A percentile compares a stretch with the other conserved stretches of the same genome.
phyloP scores from a whole-genome alignment of 805 yeast genomes.

The Pichia thaimueangensis region DNA sequence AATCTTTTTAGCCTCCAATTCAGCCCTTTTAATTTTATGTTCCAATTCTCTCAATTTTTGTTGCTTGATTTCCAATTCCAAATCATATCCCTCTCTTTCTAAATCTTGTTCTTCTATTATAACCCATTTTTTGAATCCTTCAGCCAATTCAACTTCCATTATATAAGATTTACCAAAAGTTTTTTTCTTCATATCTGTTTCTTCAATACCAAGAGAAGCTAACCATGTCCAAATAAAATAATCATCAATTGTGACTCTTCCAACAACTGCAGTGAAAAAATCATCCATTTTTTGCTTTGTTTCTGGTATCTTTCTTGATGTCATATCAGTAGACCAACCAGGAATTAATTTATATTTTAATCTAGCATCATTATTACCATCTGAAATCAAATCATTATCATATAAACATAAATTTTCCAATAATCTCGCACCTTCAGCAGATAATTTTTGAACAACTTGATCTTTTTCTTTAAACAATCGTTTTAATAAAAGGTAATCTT shows the following conservation, averaged over 20 bases:
- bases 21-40: slow-evolving; percentile 24
- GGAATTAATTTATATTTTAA: slow-evolving; percentile 26
- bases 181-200: slow-evolving; percentile 54
- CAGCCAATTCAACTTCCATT: slow-evolving; percentile 72
- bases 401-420: slow-evolving; percentile 33
- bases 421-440: slow-evolving; percentile 66
- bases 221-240: slow-evolving; percentile 92
- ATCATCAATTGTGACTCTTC: slow-evolving; percentile 71
- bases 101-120: slow-evolving; percentile 63
- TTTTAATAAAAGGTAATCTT: slow-evolving; percentile 70
- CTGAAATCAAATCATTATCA: slow-evolving; percentile 32
- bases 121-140: slow-evolving; percentile 71
- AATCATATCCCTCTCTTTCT: slow-evolving; percentile 30
- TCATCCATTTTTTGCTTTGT: slow-evolving; percentile 20
- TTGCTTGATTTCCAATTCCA: slow-evolving; percentile 30
- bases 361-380: slow-evolving; percentile 29
- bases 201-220: slow-evolving; percentile 68
- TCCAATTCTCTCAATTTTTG: slow-evolving; percentile 28
- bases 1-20: slow-evolving; percentile 22
- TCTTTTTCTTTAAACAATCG: slow-evolving; percentile 56
- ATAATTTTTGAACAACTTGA: slow-evolving; percentile 55
- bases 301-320: slow-evolving; percentile 13
- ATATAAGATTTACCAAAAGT: slow-evolving; percentile 78
- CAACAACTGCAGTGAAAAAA: slow-evolving; percentile 40
- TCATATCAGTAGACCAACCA: slow-evolving; percentile 33